Evolutionary conservation across 495 filamentous ascomycete genomes (phyloP), one percentile per base, ranked within the genome.

Genomic region (Cercophora samala): DNA sequence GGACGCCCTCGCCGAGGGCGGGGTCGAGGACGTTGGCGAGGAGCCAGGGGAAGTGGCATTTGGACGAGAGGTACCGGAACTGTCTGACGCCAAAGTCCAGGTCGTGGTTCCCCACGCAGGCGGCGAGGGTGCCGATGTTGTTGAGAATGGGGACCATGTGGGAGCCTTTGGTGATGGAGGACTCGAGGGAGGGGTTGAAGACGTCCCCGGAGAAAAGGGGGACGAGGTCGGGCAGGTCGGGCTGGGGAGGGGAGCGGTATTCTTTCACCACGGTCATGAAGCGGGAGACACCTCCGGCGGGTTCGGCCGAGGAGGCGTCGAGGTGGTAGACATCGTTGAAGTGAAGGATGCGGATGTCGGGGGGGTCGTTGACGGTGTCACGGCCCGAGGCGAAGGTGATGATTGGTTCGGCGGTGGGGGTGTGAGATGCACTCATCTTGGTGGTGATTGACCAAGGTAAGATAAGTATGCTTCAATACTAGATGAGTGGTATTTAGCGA

Each of bases 251-350:
- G 2, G 81, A 77, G 22, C 88, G 86, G 77, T 96, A 97, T 75
- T 92, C 78, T 58, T 91, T 88, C 52, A 85, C 79, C 9, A 95
- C 80, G n/a, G 87, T 86, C 68, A 93, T 87, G 77, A 97, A 97
- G 22, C 93, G 86, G 8, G 90, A 77, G 42, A 88, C 82, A 8
- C 93, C 93, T 54, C 93, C 93, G 19, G 90, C 85, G 8, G 93
- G 93, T 68, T 97, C 91, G 18, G 87, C 85, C 19, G 90, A 92
- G 6, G 89, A 80, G 4, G 76, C 69, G 66, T 95, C 91, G 60
- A 97, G 85, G 68, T 97, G 93, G 76, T 97, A 97, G 62, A 87
- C 91, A 77, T 97, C 93, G 77, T 97, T 97, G 81, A 88, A 97
- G 80, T 97, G 93, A 59, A 96, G 79, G 29, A 97, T 74, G 26